Evolutionary conservation across 2,329 filamentous ascomycete species (phyloP), one percentile per base, ranked within the genome.

Genomic region (Trichoderma sp.): DNA sequence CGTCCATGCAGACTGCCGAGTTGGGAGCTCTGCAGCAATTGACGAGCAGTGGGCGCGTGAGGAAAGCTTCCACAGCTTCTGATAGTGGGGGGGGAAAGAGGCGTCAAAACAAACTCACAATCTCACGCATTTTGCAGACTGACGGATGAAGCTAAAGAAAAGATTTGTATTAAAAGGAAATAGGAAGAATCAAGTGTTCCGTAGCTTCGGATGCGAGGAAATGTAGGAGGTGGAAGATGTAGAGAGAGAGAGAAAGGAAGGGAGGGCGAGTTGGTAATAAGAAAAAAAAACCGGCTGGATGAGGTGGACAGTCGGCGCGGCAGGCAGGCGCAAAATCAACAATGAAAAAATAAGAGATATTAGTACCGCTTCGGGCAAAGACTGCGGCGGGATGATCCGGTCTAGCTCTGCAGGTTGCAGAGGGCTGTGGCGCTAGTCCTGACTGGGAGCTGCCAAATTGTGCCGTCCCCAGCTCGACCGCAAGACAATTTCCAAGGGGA

Each of bases 111-210:
- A 66, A 61, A 70, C 69, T 70, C 24, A 70, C 69, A 70, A 70
- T 70, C 65, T 70, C 69, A 70, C 69, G 69, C 69, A 70, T 70
- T 59, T 70, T 70, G 65, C 61, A 56, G 51, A 24, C 39, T 60
- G 52, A 26, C 37, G n/a, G 63, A 43, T 55, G 58, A 56, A 63
- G 63, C 55, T 69, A 63, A 59, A 54, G 55, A 56, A 65, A 30
- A 28, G 24, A 30, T 52, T 54, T 21, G 61, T 34, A 59, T 60
- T 63, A 52, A 59, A 59, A 70, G 58, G 55, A 51, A 52, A 37
- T 63, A 66, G 55, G 59, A 58, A 63, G 34, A 68, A 63, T 60
- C 59, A 43, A 58, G 66, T 26, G 16, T 52, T n/a, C n/a, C 46
- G 52, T 59, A 68, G 59, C 59, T 68, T 61, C 51, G 54, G 32